A percentile compares a stretch with the other conserved stretches of the same genome.
Evolutionary conservation across 495 filamentous ascomycete genomes (phyloP).

Genomic region (Pyrenopolyporus hunteri): DNA sequence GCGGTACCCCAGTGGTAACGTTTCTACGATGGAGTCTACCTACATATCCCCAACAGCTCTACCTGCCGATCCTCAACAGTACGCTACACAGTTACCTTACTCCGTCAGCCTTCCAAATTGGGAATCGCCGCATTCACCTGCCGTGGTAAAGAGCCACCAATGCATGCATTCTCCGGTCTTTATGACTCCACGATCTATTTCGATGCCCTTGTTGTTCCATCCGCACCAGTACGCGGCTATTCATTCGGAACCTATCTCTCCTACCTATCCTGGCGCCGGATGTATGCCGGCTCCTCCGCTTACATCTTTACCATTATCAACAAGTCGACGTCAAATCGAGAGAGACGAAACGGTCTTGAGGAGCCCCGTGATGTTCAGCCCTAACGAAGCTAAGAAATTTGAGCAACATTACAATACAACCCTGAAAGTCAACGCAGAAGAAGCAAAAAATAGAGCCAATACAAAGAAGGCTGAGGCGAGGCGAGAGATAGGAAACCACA

Average conservation of each 20-base stretch:
- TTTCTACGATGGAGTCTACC: not conserved
- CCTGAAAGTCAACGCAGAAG: not conserved
- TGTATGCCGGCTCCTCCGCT: not conserved
- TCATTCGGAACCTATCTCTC: not conserved
- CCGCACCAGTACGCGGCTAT: not conserved
- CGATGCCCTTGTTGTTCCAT: not conserved
- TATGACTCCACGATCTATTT: not conserved
- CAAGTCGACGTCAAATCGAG: not conserved
- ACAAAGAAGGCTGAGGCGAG: not conserved
- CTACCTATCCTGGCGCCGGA: not conserved
- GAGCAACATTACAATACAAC: slow-evolving; percentile 23
- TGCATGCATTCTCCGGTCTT: not conserved
- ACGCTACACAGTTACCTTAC: not conserved
- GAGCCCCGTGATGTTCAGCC: slow-evolving; percentile 1
- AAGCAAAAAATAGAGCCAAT: not conserved
- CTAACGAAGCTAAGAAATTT: slow-evolving; percentile 17
- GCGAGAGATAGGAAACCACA: slow-evolving; percentile 18
- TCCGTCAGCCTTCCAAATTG: not conserved
- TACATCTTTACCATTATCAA: not conserved
- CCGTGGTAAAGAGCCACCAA: not conserved
- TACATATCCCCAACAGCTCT: not conserved
- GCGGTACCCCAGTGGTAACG: not conserved
- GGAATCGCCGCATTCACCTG: not conserved
- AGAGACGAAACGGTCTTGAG: not conserved
- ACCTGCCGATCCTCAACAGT: not conserved